A percentile compares a stretch with the other conserved stretches of the same genome.
Conservation (phyloP, 495 filamentous ascomycete species). For the Neurospora sublineolata region DNA sequence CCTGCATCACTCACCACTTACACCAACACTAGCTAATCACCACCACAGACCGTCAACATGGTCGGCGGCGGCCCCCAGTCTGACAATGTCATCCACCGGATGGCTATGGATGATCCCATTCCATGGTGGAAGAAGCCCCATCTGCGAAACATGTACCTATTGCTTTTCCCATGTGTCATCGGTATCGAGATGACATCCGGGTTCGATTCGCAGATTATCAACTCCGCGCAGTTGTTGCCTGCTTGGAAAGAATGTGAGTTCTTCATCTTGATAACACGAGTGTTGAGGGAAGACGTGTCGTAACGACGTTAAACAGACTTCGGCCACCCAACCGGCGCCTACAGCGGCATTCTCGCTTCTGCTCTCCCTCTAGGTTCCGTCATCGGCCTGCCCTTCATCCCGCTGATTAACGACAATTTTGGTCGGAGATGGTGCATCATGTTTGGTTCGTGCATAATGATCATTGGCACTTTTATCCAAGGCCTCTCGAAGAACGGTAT, state of each 20-base stretch:
- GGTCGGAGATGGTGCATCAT: constrained; percentile 49
- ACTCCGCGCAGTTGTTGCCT: constrained; percentile 48
- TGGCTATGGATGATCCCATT: constrained; percentile 42
- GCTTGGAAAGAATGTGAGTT: constrained; percentile 47
- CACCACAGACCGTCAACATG: constrained; percentile 21
- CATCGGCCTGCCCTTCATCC: constrained; percentile 48
- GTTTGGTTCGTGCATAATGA: constrained; percentile 46
- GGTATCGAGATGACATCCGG: constrained; percentile 63
- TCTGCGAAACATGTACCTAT: constrained; percentile 46
- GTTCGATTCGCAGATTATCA: constrained; percentile 63
- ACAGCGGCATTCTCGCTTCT: constrained; percentile 35
- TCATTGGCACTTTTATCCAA: constrained; percentile 46
- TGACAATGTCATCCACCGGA: constrained; percentile 41
- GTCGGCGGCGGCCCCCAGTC: constrained; percentile 19
- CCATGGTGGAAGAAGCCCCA: constrained; percentile 55
- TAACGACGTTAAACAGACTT: constrained; percentile 20
- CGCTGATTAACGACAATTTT: constrained; percentile 42
- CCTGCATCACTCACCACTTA: not conserved
- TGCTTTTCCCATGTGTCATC: constrained; percentile 55
- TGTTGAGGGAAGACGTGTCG: not conserved
- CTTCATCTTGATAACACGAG: not conserved
- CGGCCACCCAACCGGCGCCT: constrained; percentile 31
- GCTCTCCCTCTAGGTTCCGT: constrained; percentile 34
- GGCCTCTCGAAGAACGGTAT: constrained; percentile 36
- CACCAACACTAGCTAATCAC: not conserved